A percentile compares a stretch with the other conserved stretches of the same genome.
phyloP scores from a whole-genome alignment of 2,329 filamentous ascomycete genomes.

The Colletotrichum simmondsii region DNA sequence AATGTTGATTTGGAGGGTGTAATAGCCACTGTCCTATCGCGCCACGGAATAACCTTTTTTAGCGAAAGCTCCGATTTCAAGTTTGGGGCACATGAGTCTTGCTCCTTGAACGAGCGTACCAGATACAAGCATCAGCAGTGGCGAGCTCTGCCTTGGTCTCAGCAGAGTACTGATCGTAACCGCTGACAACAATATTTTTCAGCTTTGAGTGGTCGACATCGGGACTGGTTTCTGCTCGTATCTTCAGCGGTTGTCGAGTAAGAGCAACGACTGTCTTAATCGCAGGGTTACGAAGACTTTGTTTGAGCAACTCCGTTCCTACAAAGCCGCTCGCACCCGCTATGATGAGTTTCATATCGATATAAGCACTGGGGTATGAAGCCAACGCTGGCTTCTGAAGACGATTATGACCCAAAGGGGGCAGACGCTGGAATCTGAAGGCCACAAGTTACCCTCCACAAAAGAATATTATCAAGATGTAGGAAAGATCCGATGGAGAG shows the following conservation, averaged over 20 bases:
- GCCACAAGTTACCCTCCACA: too few species aligned
- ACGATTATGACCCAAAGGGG: too few species aligned
- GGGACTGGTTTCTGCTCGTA: constrained; percentile 34
- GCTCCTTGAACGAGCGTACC: constrained; percentile 43
- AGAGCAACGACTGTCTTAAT: constrained; percentile 55
- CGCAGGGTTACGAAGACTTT: constrained; percentile 47
- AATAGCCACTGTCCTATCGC: constrained; percentile 41
- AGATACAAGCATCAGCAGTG: constrained; percentile 55
- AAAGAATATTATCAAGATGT: too few species aligned
- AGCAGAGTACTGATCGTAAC: constrained; percentile 54
- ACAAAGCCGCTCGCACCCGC: constrained; percentile 55
- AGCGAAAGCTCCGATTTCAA: too few species aligned
- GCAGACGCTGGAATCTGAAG: too few species aligned
- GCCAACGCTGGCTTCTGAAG: too few species aligned
- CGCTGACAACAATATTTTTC: constrained; percentile 49
- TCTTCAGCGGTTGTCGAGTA: constrained; percentile 47
- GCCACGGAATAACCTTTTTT: too few species aligned
- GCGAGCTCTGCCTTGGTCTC: constrained; percentile 50
- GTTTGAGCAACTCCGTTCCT: constrained; percentile 54
- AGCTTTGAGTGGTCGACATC: constrained; percentile 48
- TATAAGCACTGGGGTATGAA: constrained; percentile 32
- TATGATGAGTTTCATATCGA: constrained; percentile 55
- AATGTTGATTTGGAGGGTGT: constrained; percentile 39
- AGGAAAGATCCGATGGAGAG: too few species aligned
- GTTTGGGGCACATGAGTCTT: too few species aligned